A percentile compares a stretch with the other conserved stretches of the same genome.
phyloP scores from a whole-genome alignment of 192 early-diverging fungal genomes.

The Coemansia sp. region DNA sequence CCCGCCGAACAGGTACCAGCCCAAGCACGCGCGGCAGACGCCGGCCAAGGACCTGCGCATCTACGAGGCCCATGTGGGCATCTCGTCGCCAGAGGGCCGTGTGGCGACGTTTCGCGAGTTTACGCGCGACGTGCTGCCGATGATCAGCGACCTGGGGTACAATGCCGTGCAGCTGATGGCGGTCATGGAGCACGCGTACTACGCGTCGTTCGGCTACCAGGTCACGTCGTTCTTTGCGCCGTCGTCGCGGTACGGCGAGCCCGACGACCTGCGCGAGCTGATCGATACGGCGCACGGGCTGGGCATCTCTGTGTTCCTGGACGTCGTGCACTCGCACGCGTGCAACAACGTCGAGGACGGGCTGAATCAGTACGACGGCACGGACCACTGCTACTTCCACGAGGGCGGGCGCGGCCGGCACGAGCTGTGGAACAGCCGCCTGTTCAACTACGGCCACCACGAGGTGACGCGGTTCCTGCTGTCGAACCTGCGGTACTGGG shows the following conservation, averaged over 20 bases:
- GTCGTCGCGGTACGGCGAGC: conserved; percentile 87
- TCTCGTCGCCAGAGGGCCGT: conserved; percentile 78
- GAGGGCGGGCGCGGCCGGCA: conserved; percentile 79
- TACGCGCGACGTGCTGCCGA: conserved; percentile 76
- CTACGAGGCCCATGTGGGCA: conserved; percentile 97
- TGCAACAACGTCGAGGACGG: conserved; percentile 95
- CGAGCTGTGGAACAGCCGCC: conserved; percentile 87
- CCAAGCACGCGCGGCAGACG: conserved; percentile 72
- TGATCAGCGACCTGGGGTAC: conserved; percentile 80
- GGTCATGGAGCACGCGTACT: conserved; percentile 99
- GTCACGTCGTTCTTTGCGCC: conserved; percentile 97
- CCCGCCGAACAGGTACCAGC: conserved; percentile 71
- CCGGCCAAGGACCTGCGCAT: conserved; percentile 69
- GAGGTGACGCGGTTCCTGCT: conserved; percentile 92
- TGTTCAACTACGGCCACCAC: conserved; percentile 94
- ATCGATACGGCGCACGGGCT: conserved; percentile 88
- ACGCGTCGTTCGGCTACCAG: conserved; percentile 97
- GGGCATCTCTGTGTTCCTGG: conserved; percentile 84
- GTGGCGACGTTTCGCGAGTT: conserved; percentile 92
- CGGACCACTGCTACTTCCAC: conserved; percentile 97
- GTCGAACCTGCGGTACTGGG: conserved; percentile 92
- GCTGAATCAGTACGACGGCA: conserved; percentile 93
- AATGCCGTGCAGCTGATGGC: conserved; percentile 88
- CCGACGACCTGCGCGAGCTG: conserved; percentile 88
- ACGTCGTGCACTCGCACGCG: conserved; percentile 95